Conservation (phyloP, 345 rosid genomes). For the Camelina laxa region DNA sequence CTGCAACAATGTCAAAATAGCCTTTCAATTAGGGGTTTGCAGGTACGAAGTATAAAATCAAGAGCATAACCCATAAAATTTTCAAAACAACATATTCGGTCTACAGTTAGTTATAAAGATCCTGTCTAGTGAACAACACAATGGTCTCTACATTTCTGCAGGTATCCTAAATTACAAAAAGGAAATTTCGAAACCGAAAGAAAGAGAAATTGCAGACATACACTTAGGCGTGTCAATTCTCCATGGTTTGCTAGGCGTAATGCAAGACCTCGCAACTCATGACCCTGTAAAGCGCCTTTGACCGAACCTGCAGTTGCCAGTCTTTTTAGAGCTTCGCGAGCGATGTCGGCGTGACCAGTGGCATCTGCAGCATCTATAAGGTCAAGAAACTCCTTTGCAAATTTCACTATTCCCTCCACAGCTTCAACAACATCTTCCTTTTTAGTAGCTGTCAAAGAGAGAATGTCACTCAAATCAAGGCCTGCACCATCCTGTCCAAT, state of each 20-base stretch:
- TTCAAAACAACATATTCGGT: neutral
- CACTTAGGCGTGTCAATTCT: constrained; percentile 84
- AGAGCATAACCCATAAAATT: neutral
- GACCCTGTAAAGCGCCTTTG: constrained; percentile 91
- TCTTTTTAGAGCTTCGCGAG: constrained; percentile 95
- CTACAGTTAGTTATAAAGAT: neutral
- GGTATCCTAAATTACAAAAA: neutral
- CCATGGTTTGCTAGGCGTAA: constrained; percentile 98
- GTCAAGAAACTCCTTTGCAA: constrained; percentile 90
- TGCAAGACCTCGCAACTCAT: constrained; percentile 90
- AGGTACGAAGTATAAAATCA: neutral
- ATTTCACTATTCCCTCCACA: constrained; percentile 92
- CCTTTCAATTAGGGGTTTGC: constrained; percentile 6
- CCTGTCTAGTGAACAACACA: neutral
- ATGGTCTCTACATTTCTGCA: neutral
- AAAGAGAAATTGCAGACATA: constrained; percentile 49
- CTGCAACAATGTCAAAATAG: constrained; percentile 50
- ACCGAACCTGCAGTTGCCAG: constrained; percentile 95
- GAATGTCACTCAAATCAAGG: constrained; percentile 85
- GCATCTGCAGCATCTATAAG: constrained; percentile 99
- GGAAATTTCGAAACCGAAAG: constrained; percentile 1
- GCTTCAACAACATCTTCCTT: constrained; percentile 94
- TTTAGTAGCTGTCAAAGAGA: constrained; percentile 72
- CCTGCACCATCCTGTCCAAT: constrained; percentile 81
- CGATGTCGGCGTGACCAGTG: constrained; percentile 88